A percentile compares a stretch with the other conserved stretches of the same genome.
These are phyloP conservation scores for Trichoderma koningiopsis DNA, from an alignment of 2,329 filamentous ascomycete species.

Conservation along the genomic window DNA sequence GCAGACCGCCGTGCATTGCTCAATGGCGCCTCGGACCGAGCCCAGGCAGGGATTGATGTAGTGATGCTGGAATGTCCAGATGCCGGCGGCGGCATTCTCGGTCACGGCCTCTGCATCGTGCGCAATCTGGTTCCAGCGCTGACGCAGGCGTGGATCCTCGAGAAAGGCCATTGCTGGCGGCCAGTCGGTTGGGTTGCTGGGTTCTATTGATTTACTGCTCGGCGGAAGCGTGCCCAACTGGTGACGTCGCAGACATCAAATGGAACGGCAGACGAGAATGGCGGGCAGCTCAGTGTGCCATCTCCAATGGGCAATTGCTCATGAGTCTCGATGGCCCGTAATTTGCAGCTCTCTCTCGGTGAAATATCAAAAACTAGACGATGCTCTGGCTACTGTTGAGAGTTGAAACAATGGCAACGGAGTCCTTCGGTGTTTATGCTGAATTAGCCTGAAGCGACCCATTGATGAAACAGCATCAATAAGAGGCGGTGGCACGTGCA, in stretches of 20 bases:
- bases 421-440: background rate
- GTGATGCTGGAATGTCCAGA: conserved; percentile 84
- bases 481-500: conserved; percentile 22
- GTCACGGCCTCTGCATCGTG: conserved; percentile 90
- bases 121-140: conserved; percentile 90
- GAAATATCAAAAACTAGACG: background rate
- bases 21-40: conserved; percentile 65
- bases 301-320: conserved; percentile 4
- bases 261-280: background rate
- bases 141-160: conserved; percentile 84
- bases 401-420: background rate
- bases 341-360: background rate
- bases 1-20: conserved; percentile 73
- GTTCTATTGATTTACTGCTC: background rate
- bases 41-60: conserved; percentile 82
- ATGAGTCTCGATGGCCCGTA: background rate
- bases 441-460: conserved; percentile 5
- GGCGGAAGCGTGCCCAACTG: background rate
- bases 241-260: conserved; percentile 25
- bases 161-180: conserved; percentile 58
- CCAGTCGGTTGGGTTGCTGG: conserved; percentile 5
- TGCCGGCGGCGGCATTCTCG: conserved; percentile 84
- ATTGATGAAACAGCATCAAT: conserved; percentile 7
- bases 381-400: background rate
- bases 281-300: conserved; percentile 12